Evolutionary conservation across 2,329 filamentous ascomycete species (phyloP).

Genomic region (Fusarium palustre): DNA sequence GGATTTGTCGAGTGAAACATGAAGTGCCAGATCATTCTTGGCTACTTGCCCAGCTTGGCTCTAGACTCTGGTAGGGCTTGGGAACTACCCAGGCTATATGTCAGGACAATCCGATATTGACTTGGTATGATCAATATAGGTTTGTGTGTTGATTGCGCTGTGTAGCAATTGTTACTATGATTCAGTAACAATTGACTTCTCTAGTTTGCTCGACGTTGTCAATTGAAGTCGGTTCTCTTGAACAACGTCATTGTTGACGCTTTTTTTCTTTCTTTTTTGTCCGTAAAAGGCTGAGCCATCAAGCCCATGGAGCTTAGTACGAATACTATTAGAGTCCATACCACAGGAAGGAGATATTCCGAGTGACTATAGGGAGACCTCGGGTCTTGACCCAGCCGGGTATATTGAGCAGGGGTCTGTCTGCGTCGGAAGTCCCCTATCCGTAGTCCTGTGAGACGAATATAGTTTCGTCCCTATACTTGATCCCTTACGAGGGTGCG

Average conservation of each 20-base stretch:
- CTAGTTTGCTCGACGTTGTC: not conserved
- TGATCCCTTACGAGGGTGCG: not conserved
- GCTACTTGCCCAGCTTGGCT: slow-evolving; percentile 14
- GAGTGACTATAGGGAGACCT: slow-evolving; percentile 16
- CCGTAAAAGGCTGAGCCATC: not conserved
- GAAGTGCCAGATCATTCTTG: slow-evolving; percentile 23
- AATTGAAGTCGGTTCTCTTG: not conserved
- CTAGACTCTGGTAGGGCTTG: slow-evolving; percentile 19
- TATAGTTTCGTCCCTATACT: slow-evolving; percentile 34
- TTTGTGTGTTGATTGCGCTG: not conserved
- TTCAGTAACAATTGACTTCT: not conserved
- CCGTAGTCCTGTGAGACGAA: slow-evolving; percentile 37
- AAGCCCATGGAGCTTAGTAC: slow-evolving; percentile 29
- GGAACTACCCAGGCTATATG: slow-evolving; percentile 24
- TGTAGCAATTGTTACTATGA: not conserved
- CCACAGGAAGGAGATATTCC: slow-evolving; percentile 5
- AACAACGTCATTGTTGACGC: too few relatives aligned
- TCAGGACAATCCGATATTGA: slow-evolving; percentile 5
- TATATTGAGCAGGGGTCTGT: slow-evolving; percentile 21
- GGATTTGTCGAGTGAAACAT: slow-evolving; percentile 29
- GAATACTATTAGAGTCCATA: slow-evolving; percentile 17
- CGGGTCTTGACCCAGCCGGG: slow-evolving; percentile 28
- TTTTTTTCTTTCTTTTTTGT: not conserved
- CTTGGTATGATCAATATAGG: not conserved
- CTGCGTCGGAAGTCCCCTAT: slow-evolving; percentile 42